A percentile compares a stretch with the other conserved stretches of the same genome.
Conservation (phyloP, 2,329 filamentous ascomycete genomes). For the Colletotrichum eremochloae region DNA sequence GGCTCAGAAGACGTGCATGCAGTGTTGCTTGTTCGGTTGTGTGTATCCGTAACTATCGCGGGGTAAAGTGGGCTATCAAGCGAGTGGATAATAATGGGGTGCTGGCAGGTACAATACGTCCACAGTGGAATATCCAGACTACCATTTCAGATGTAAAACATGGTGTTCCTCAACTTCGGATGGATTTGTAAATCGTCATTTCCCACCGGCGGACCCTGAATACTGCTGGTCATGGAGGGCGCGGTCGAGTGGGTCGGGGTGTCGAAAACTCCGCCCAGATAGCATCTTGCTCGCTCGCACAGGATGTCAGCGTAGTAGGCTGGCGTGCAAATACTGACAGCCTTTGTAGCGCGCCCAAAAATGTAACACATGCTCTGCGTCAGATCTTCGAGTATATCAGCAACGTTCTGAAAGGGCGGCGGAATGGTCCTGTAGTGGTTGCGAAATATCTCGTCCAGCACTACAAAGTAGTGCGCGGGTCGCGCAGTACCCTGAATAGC, state of each 20-base stretch:
- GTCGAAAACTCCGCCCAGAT: neutral
- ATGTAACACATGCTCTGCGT: neutral
- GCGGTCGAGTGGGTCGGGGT: neutral
- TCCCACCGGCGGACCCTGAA: neutral
- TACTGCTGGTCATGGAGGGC: neutral
- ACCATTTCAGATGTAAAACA: too few species aligned
- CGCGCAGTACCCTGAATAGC: too few species aligned
- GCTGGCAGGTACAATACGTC: too few species aligned
- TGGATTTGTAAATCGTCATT: neutral
- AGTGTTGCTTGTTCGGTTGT: too few species aligned
- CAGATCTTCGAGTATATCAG: neutral
- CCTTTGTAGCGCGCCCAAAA: neutral
- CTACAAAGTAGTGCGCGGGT: too few species aligned
- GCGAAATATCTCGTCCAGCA: neutral
- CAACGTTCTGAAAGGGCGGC: neutral
- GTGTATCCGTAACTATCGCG: too few species aligned
- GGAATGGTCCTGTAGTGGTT: neutral
- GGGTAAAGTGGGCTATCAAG: too few species aligned
- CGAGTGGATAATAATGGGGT: too few species aligned
- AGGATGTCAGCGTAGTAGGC: constrained; percentile 2
- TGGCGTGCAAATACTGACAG: neutral
- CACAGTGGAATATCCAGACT: too few species aligned
- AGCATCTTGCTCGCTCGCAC: too few species aligned
- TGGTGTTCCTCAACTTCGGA: too few species aligned
- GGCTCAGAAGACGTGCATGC: too few species aligned